Conservation (phyloP, 345 rosid genomes). For the Bruguiera gymnorhiza region DNA sequence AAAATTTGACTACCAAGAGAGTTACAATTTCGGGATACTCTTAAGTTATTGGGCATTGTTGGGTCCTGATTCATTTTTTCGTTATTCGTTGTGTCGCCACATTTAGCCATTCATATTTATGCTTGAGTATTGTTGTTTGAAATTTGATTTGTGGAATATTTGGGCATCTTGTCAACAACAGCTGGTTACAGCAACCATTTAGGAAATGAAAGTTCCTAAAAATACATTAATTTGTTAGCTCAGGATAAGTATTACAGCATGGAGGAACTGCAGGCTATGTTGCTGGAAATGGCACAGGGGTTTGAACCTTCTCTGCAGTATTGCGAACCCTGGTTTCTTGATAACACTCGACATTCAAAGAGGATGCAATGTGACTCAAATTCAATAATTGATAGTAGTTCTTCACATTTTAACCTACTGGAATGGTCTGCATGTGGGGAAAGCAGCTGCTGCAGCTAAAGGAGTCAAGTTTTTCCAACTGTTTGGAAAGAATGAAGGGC, state of each 20-base stretch:
- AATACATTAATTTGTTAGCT: not conserved
- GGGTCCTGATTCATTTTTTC: no score
- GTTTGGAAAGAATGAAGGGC: no score
- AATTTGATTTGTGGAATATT: no score
- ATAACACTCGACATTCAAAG: slow-evolving; percentile 15
- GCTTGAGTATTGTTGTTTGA: no score
- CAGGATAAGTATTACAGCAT: slow-evolving; percentile 43
- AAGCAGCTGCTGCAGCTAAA: slow-evolving; percentile 15
- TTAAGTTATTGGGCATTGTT: no score
- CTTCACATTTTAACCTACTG: not conserved
- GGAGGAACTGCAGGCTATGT: slow-evolving; percentile 50
- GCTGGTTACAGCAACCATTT: no score
- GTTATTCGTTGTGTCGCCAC: no score
- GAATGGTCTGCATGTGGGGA: slow-evolving; percentile 19
- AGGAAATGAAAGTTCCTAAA: no score
- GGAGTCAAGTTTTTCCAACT: not conserved
- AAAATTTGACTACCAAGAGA: no score
- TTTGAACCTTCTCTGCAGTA: slow-evolving; percentile 29
- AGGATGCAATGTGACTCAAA: slow-evolving; percentile 20
- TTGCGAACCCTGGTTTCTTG: slow-evolving; percentile 3
- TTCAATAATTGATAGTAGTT: not conserved
- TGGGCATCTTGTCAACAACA: no score
- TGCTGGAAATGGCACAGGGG: slow-evolving; percentile 41
- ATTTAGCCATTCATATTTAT: no score
- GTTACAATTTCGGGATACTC: no score